Conservation (phyloP, 139 green algal species). For the Coelastrella sp. region DNA sequence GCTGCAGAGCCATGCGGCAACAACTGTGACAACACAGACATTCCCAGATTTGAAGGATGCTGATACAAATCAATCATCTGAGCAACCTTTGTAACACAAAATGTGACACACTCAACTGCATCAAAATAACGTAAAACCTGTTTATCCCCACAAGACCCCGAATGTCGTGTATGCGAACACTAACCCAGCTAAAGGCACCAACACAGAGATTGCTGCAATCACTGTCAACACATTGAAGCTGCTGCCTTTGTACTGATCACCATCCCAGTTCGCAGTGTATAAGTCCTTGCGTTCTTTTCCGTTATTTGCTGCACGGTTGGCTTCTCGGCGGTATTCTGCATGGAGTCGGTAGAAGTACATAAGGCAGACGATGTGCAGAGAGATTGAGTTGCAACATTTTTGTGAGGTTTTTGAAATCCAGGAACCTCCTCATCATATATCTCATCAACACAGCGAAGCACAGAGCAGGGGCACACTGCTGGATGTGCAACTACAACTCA, state of each 20-base stretch:
- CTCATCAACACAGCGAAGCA: too few species aligned
- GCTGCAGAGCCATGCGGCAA: too few species aligned
- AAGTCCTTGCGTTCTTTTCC: conserved; percentile 76
- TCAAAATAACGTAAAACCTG: too few species aligned
- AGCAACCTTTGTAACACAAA: too few species aligned
- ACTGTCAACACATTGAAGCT: conserved; percentile 67
- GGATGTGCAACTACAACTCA: too few species aligned
- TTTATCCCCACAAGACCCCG: conserved; percentile 75
- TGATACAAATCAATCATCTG: background rate
- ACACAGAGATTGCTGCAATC: conserved; percentile 58
- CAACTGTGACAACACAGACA: too few species aligned
- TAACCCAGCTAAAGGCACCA: conserved; percentile 69
- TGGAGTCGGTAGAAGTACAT: background rate
- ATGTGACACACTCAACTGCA: too few species aligned
- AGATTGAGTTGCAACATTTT: background rate
- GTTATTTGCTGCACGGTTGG: conserved; percentile 70
- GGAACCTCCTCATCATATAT: too few species aligned
- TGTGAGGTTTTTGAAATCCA: too few species aligned
- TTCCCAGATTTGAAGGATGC: background rate
- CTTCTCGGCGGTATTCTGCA: conserved; percentile 63
- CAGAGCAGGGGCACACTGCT: too few species aligned
- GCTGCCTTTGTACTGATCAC: conserved; percentile 71
- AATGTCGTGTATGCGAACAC: conserved; percentile 76
- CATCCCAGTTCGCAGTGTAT: conserved; percentile 82
- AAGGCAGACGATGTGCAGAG: background rate